These are phyloP conservation scores for Mrakia frigida DNA, from an alignment of 768 basidiomycete species.

Conservation along the genomic window DNA sequence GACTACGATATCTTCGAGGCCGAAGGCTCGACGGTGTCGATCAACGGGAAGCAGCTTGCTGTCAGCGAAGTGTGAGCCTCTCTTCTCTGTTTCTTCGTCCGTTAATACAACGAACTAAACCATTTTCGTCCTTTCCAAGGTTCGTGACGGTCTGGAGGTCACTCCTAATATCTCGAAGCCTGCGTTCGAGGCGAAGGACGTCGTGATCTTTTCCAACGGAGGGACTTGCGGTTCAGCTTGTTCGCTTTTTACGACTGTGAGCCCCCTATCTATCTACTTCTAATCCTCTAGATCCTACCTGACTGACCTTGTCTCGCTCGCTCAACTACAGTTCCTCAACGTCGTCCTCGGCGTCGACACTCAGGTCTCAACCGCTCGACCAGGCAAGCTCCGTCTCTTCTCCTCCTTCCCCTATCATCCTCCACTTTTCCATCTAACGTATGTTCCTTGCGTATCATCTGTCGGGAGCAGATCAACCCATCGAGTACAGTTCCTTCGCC, in stretches of 20 bases:
- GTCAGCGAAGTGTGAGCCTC: background rate
- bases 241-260: background rate
- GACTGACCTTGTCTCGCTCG: background rate
- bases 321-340: background rate
- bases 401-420: background rate
- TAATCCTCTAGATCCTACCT: background rate
- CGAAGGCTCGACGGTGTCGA: background rate
- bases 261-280: background rate
- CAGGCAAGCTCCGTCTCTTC: background rate
- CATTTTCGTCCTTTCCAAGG: background rate
- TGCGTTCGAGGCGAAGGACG: background rate
- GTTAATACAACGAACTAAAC: background rate
- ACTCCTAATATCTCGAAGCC: background rate
- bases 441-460: no score
- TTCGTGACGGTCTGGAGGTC: background rate
- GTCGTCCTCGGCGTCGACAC: background rate
- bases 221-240: background rate
- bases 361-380: background rate
- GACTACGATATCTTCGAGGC: background rate
- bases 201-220: background rate
- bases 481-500: background rate
- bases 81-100: background rate
- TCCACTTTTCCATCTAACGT: background rate
- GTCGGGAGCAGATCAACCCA: background rate
- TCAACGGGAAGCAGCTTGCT: background rate